Conservation (phyloP, 2,329 filamentous ascomycete species). For the Colletotrichum agaves region DNA sequence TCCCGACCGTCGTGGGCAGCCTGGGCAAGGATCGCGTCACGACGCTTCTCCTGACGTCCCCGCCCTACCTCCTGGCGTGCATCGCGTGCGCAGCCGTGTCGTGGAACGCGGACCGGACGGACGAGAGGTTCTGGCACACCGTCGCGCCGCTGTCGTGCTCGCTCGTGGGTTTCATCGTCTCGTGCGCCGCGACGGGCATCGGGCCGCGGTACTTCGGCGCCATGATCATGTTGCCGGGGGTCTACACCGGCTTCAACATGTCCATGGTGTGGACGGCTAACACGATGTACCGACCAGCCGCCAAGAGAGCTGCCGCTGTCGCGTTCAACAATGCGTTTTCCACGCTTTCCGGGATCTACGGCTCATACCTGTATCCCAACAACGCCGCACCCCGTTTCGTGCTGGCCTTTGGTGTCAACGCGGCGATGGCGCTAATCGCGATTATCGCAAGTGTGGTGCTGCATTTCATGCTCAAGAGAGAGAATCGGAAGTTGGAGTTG, state of each 20-base stretch:
- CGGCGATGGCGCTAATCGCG: slow-evolving; percentile 41
- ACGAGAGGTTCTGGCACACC: slow-evolving; percentile 36
- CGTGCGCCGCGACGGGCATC: slow-evolving; percentile 14
- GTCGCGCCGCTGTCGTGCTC: slow-evolving; percentile 26
- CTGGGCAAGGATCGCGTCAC: slow-evolving; percentile 44
- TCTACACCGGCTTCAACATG: slow-evolving; percentile 42
- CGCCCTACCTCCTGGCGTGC: slow-evolving; percentile 55
- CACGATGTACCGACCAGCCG: slow-evolving; percentile 39
- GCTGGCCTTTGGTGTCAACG: slow-evolving; percentile 43
- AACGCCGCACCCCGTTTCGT: slow-evolving; percentile 41
- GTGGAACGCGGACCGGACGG: slow-evolving; percentile 32
- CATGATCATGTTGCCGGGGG: slow-evolving; percentile 41
- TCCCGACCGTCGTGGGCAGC: slow-evolving; percentile 39
- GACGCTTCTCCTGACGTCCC: slow-evolving; percentile 56
- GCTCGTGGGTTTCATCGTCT: slow-evolving; percentile 35
- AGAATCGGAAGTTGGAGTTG: slow-evolving; percentile 40
- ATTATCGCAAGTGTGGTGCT: slow-evolving; percentile 39
- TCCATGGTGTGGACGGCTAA: slow-evolving; percentile 41
- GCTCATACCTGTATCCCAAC: slow-evolving; percentile 42
- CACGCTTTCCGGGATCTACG: slow-evolving; percentile 41
- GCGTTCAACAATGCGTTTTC: slow-evolving; percentile 42
- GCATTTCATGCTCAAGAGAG: slow-evolving; percentile 39
- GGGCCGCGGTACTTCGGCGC: slow-evolving; percentile 36
- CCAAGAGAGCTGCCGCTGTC: slow-evolving; percentile 39
- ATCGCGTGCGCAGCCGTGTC: slow-evolving; percentile 41